A percentile compares a stretch with the other conserved stretches of the same genome.
Conservation (phyloP, 148 eudicot genomes). For the Nepenthes gracilis region DNA sequence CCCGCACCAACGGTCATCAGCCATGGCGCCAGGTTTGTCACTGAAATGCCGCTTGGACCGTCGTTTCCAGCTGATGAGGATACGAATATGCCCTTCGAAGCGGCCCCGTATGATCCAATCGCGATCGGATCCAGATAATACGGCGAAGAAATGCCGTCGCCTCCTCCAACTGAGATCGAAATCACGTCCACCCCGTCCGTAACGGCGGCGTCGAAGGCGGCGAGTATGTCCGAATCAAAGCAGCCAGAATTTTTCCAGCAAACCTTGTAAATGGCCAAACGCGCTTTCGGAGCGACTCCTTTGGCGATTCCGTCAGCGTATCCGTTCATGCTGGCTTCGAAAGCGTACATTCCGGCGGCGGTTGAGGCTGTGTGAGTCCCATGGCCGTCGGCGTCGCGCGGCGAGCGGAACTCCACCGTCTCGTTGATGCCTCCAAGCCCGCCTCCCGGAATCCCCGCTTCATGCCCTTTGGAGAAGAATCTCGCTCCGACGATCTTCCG, state of each 20-base stretch:
- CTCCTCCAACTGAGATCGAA: constrained; percentile 88
- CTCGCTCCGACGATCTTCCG: constrained; percentile 74
- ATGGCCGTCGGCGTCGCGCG: constrained; percentile 93
- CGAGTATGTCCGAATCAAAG: constrained; percentile 85
- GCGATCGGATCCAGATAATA: constrained; percentile 97
- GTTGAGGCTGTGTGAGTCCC: constrained; percentile 98
- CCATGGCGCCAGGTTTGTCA: constrained; percentile 95
- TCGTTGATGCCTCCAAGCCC: constrained; percentile 45
- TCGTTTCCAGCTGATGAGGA: constrained; percentile 93
- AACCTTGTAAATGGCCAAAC: constrained; percentile 78
- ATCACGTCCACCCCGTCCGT: constrained; percentile 85
- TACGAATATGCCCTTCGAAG: constrained; percentile 67
- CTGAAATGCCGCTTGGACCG: constrained; percentile 89
- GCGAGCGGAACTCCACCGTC: constrained; percentile 46
- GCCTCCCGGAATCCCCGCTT: constrained; percentile 32
- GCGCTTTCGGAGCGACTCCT: constrained; percentile 92
- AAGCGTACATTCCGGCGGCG: constrained; percentile 75
- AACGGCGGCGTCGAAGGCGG: constrained; percentile 86
- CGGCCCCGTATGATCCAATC: constrained; percentile 87
- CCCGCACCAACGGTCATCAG: constrained; percentile 88
- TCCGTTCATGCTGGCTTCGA: constrained; percentile 63
- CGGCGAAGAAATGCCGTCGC: constrained; percentile 87
- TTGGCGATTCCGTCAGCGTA: constrained; percentile 87
- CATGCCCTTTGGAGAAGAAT: constrained; percentile 73
- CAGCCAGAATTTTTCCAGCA: constrained; percentile 92